Base-by-base conservation (phyloP, 805 yeast genomes). In the Metschnikowia peoriensis region DNA sequence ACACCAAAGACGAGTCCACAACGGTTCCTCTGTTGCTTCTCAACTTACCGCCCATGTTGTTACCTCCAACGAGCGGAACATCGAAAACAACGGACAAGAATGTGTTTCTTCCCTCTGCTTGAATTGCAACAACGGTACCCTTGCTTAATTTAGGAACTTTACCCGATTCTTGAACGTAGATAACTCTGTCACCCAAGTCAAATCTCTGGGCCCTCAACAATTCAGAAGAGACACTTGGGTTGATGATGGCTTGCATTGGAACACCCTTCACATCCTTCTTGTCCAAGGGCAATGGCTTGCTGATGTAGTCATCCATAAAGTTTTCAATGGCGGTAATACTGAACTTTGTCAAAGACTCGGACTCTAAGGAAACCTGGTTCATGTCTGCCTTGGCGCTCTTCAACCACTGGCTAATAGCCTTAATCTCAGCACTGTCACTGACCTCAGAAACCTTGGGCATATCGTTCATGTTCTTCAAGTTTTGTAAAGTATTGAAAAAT, bases 171-270 rank as follows among this genome's bases (percentile, higher is more conserved):
- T 87, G 86, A 22, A 90, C 88, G 59, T 89, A 91, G 27, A 88
- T 80, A 32, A 94, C 89, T 55, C 99, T 81, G 64, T 94, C 97
- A 61, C 99, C 99, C 22, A 94, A 76, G 29, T 80, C 78, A 66
- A 94, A 94, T 44, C 77, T 71, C 72, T 94, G 99, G 40, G 79
- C 77, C 51, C 86, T 81, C 59, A 94, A 77, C 57, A 84, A 76
- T 62, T 86, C 85, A 64, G 81, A 81, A 0, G 97, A 89, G 39
- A 79, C 82, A 32, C 80, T 70, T 7, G 97, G 93, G 60, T 87
- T 83, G 54, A 94, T 73, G 29, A 94, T 78, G 0, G 97, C 97
- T 40, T 81, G 83, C 51, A 86, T 80, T 47, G 97, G 97, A 58
- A 92, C 94, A 49, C 90, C 89, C 58, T 83, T 85, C 58, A 90